Conservation (phyloP, 495 filamentous ascomycete species). For the Peziza echinospora region DNA sequence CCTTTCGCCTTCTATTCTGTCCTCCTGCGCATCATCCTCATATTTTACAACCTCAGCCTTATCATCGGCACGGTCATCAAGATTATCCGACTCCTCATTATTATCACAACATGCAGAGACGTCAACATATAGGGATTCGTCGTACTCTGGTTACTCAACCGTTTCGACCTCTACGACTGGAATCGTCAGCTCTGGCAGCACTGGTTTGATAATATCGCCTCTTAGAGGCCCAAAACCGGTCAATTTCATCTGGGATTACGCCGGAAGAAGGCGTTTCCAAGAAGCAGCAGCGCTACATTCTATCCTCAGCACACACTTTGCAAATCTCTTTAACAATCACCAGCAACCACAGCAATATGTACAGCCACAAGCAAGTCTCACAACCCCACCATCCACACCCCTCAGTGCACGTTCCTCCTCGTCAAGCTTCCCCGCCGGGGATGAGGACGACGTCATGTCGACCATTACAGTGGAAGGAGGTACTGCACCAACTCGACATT, state of each 20-base stretch:
- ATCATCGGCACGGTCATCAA: background rate
- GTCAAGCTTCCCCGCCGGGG: background rate
- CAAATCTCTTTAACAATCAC: too few species aligned
- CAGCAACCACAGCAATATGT: too few species aligned
- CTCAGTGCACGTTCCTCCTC: background rate
- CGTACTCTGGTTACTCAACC: background rate
- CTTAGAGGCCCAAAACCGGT: background rate
- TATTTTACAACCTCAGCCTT: too few species aligned
- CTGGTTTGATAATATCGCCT: background rate
- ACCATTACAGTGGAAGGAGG: background rate
- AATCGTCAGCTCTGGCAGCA: too few species aligned
- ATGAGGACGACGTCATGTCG: background rate
- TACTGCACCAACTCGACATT: conserved; percentile 1
- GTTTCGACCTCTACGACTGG: too few species aligned
- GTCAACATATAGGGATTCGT: background rate
- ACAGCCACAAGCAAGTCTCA: background rate
- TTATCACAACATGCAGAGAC: background rate
- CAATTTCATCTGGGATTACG: background rate
- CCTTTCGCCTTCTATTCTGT: background rate
- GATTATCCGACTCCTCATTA: background rate
- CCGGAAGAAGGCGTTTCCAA: background rate
- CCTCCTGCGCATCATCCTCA: background rate
- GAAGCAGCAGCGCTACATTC: background rate
- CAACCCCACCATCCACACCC: background rate
- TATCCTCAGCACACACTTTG: background rate